Conservation (phyloP, 1,284 basidiomycete species). For the Volvariella surrecta region DNA sequence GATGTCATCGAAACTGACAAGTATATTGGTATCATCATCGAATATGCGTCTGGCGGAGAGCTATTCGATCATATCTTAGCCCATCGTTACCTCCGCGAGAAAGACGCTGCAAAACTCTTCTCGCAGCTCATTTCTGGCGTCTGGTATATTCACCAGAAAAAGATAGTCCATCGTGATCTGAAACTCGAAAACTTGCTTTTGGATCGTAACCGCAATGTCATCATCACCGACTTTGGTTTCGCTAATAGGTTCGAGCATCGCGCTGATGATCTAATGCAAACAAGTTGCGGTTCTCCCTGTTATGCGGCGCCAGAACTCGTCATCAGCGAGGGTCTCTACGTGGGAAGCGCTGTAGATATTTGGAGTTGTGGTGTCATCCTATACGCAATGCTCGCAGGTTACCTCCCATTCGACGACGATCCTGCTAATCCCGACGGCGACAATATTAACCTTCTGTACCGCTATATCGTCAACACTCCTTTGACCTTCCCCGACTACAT, state of each 20-base stretch:
- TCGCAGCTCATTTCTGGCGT: conserved; percentile 98
- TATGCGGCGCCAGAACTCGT: conserved; percentile 99
- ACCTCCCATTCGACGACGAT: conserved; percentile 99
- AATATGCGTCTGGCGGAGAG: conserved; percentile 97
- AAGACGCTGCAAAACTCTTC: conserved; percentile 93
- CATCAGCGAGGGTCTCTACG: conserved; percentile 95
- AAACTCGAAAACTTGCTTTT: conserved; percentile 98
- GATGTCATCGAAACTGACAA: conserved; percentile 99
- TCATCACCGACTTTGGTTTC: conserved; percentile 99
- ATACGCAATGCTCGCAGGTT: conserved; percentile 98
- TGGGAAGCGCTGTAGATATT: conserved; percentile 98
- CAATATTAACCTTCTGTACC: conserved; percentile 99
- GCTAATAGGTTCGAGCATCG: conserved; percentile 95
- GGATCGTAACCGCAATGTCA: conserved; percentile 96
- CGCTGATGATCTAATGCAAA: conserved; percentile 95
- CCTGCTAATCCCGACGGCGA: conserved; percentile 98
- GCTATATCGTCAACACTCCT: conserved; percentile 96
- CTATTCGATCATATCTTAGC: conserved; percentile 99
- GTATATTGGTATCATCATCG: conserved; percentile 99
- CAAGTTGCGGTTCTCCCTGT: conserved; percentile 94
- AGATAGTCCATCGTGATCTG: conserved; percentile 98
- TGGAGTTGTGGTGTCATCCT: conserved; percentile 99
- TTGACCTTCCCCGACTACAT: conserved; percentile 94
- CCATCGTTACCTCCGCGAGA: conserved; percentile 93
- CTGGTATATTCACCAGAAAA: conserved; percentile 98